These are phyloP conservation scores for Pythium brassicae DNA, from an alignment of 352 stramenopile genomes.

Conservation along the genomic window DNA sequence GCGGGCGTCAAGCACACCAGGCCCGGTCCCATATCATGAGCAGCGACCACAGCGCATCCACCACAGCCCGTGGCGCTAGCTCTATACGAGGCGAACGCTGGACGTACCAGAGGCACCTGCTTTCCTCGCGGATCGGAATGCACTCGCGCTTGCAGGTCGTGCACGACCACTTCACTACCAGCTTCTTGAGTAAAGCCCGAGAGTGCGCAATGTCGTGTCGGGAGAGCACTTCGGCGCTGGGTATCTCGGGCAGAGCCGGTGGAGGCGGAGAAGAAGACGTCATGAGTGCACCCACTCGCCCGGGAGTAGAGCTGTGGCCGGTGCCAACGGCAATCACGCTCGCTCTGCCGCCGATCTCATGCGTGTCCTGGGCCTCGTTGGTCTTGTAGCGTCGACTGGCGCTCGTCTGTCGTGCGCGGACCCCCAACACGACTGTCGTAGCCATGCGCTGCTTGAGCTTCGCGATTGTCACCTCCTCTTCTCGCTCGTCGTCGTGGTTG, in stretches of 20 bases:
- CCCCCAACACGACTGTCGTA: background rate
- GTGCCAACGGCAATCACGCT: too few relatives aligned
- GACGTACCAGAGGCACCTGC: conserved; percentile 62
- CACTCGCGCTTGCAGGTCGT: conserved; percentile 57
- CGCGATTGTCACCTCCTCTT: conserved; percentile 7
- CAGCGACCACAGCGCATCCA: too few relatives aligned
- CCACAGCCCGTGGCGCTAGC: too few relatives aligned
- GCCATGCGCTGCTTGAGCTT: conserved; percentile 1
- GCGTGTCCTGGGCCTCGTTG: background rate
- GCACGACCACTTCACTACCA: conserved; percentile 65
- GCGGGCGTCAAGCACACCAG: too few relatives aligned
- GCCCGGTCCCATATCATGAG: too few relatives aligned
- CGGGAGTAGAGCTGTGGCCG: too few relatives aligned
- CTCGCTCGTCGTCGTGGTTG: conserved; percentile 1
- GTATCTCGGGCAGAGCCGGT: background rate
- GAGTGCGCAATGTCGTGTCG: background rate
- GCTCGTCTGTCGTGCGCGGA: background rate
- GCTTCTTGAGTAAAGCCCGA: conserved; percentile 19
- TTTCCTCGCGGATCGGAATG: conserved; percentile 74
- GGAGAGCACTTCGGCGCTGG: background rate
- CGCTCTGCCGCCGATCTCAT: too few relatives aligned
- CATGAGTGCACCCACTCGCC: background rate
- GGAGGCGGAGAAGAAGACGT: background rate
- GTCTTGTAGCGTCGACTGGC: background rate
- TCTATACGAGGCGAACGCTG: too few relatives aligned